Evolutionary conservation across 306 rosid genomes (phyloP).

Genomic region (Quercus suber): DNA sequence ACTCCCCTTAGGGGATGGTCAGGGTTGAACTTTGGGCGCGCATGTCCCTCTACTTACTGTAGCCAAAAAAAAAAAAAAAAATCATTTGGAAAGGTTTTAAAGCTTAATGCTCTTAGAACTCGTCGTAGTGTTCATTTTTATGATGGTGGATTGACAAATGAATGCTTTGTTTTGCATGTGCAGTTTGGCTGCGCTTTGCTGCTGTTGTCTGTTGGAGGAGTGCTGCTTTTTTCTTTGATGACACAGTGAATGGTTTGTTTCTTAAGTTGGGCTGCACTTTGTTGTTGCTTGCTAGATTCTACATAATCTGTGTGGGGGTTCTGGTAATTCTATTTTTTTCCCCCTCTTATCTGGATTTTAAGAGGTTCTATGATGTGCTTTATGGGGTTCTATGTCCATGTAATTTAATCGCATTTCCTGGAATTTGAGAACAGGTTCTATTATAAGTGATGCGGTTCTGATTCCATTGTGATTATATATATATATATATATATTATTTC

Average conservation of each 20-base stretch:
- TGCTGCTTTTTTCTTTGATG: conserved; percentile 50
- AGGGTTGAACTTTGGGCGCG: no score
- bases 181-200: conserved; percentile 84
- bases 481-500: not conserved
- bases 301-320: conserved; percentile 25
- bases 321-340: conserved; percentile 14
- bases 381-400: conserved; percentile 11
- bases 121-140: not conserved
- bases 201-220: conserved; percentile 90
- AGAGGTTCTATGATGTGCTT: conserved; percentile 17
- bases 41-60: no score
- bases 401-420: not conserved
- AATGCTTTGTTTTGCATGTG: conserved; percentile 20
- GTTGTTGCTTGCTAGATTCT: conserved; percentile 25
- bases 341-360: conserved; percentile 1
- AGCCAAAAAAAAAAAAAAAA: not conserved
- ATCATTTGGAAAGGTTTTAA: not conserved
- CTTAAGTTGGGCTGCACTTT: conserved; percentile 24
- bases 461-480: conserved; percentile 9
- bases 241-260: conserved; percentile 10
- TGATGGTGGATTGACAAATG: conserved; percentile 2
- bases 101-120: not conserved
- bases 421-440: conserved; percentile 7
- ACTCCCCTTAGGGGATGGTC: no score
- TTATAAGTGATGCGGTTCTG: conserved; percentile 1